Evolutionary conservation across 2,329 filamentous ascomycete species (phyloP).

Genomic region (Drechslera avenae): DNA sequence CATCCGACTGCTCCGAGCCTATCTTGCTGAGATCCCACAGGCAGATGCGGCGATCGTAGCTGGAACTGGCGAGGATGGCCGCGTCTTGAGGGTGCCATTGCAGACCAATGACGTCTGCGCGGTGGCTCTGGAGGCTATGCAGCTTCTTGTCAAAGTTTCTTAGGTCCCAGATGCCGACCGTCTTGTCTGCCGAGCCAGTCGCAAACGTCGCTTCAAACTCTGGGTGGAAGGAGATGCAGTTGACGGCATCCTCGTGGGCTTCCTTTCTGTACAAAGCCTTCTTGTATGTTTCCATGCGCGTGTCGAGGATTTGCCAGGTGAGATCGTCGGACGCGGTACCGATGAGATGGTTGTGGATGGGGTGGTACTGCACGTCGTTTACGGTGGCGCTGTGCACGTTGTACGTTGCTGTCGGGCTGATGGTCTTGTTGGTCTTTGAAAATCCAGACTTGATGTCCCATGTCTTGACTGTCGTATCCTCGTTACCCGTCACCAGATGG

Average conservation of each 20-base stretch:
- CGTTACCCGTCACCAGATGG: slow-evolving; percentile 84
- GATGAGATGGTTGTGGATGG: slow-evolving; percentile 77
- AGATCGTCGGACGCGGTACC: slow-evolving; percentile 95
- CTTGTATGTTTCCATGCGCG: slow-evolving; percentile 69
- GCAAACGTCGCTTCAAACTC: slow-evolving; percentile 87
- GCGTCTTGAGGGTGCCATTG: slow-evolving; percentile 94
- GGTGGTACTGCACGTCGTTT: slow-evolving; percentile 96
- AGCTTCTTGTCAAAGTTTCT: slow-evolving; percentile 88
- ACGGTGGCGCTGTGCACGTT: slow-evolving; percentile 89
- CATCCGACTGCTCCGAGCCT: slow-evolving; percentile 91
- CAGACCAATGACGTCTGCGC: slow-evolving; percentile 86
- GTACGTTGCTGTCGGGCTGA: slow-evolving; percentile 76
- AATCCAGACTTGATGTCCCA: slow-evolving; percentile 84
- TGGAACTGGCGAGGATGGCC: slow-evolving; percentile 85
- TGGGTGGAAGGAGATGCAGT: slow-evolving; percentile 93
- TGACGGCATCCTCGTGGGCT: slow-evolving; percentile 91
- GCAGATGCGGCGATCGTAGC: slow-evolving; percentile 90
- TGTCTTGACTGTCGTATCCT: slow-evolving; percentile 87
- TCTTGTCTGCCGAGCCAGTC: slow-evolving; percentile 93
- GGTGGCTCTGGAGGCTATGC: slow-evolving; percentile 87
- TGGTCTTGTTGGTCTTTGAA: slow-evolving; percentile 68
- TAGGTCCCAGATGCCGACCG: slow-evolving; percentile 92
- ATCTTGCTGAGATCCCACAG: slow-evolving; percentile 95
- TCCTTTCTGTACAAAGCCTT: slow-evolving; percentile 71
- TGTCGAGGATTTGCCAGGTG: slow-evolving; percentile 88